Conservation (phyloP, 2,329 filamentous ascomycete species). For the Golovinomyces cichoracearum region DNA sequence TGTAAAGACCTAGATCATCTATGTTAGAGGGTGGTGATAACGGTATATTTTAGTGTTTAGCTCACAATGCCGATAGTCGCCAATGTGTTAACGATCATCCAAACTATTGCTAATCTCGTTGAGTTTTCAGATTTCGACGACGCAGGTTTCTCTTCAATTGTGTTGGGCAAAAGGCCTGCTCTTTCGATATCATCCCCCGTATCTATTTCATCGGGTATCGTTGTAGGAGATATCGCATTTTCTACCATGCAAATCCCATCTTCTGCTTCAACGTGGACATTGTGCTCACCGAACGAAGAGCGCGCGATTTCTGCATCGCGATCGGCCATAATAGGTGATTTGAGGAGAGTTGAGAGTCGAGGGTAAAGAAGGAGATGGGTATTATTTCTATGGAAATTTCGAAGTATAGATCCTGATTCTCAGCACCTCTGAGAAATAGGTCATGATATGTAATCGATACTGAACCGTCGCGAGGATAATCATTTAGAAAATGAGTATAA, state of each 20-base stretch:
- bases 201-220: conserved; percentile 16
- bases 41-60: conserved; percentile 4
- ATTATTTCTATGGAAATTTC: not conserved
- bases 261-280: not conserved
- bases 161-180: conserved; percentile 18
- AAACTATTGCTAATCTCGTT: conserved; percentile 21
- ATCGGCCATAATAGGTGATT: not conserved
- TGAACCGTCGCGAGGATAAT: too few species aligned
- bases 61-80: conserved; percentile 37
- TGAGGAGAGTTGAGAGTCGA: not conserved
- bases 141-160: conserved; percentile 14
- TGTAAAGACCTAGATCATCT: conserved; percentile 24
- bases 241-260: not conserved
- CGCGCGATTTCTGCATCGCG: not conserved
- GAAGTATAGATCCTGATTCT: not conserved
- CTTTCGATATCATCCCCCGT: conserved; percentile 18
- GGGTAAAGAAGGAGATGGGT: not conserved
- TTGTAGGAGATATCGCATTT: not conserved
- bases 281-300: not conserved
- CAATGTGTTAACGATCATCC: conserved; percentile 35
- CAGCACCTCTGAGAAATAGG: not conserved
- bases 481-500: too few species aligned
- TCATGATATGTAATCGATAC: not conserved
- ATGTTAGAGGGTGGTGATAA: not conserved
- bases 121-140: conserved; percentile 12